Percentiles rank a stretch among this genome's conserved stretches.
Conservation (phyloP, 2,329 filamentous ascomycete species). For the Cordyceps cateniannulata region DNA sequence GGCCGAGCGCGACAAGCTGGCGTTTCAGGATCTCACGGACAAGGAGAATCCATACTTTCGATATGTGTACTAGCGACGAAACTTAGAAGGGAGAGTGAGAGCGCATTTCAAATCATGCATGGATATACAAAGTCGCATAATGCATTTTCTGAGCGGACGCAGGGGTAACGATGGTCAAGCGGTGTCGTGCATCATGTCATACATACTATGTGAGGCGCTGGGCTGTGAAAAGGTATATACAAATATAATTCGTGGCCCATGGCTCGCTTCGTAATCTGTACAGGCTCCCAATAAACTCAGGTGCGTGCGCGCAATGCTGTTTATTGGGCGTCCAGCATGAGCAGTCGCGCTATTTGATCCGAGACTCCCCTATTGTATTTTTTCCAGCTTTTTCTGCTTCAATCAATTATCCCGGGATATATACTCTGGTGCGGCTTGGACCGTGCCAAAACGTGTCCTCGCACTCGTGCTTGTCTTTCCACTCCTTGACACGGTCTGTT, state of each 20-base stretch:
- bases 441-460: not conserved
- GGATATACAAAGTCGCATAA: not conserved
- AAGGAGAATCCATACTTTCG: constrained; percentile 61
- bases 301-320: not conserved
- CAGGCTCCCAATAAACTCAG: not conserved
- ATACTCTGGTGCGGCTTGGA: not conserved
- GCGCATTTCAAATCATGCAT: not conserved
- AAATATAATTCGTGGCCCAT: not conserved
- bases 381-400: not conserved
- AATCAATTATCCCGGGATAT: not conserved
- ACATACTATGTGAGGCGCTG: not conserved
- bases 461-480: not conserved
- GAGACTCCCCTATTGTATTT: not conserved
- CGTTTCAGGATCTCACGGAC: constrained; percentile 63
- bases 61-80: constrained; percentile 36
- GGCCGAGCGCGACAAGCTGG: constrained; percentile 53
- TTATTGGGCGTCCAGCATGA: not conserved
- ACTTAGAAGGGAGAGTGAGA: not conserved
- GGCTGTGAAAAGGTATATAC: not conserved
- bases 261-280: not conserved
- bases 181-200: not conserved
- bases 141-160: not conserved
- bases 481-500: not conserved
- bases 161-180: not conserved
- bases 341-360: not conserved